Conservation (phyloP, 305 asterid species). For the Solanum aculeatissimum region DNA sequence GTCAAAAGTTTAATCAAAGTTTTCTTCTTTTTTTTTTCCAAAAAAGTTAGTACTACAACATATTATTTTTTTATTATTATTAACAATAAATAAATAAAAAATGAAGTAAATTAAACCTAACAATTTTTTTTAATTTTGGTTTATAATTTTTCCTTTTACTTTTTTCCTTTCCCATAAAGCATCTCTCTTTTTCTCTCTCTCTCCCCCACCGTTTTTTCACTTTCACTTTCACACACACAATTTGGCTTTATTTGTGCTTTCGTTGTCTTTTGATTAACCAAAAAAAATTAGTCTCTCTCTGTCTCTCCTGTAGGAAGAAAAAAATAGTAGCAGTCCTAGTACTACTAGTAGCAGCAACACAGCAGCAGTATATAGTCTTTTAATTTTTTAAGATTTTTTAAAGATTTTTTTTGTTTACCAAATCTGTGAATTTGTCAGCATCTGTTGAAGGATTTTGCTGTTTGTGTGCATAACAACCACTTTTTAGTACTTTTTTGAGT, state of each 20-base stretch:
- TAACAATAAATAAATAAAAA: background rate
- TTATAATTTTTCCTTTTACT: background rate
- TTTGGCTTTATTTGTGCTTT: conserved; percentile 3
- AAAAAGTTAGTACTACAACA: too few relatives aligned
- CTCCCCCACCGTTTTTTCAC: background rate
- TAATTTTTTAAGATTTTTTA: too few relatives aligned
- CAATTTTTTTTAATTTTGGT: background rate
- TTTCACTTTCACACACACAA: background rate
- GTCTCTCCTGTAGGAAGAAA: background rate
- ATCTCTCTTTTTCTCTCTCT: background rate
- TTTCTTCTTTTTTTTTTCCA: too few relatives aligned
- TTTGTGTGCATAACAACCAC: background rate
- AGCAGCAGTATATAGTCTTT: background rate
- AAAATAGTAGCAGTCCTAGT: background rate
- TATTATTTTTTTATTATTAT: background rate
- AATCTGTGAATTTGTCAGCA: background rate
- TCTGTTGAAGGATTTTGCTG: background rate
- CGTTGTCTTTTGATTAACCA: background rate
- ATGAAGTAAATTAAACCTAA: background rate
- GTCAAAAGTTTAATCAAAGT: background rate
- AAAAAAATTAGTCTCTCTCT: background rate
- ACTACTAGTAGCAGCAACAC: background rate
- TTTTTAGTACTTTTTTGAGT: background rate
- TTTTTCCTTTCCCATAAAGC: conserved; percentile 3
- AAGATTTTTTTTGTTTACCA: background rate